Base-by-base conservation (phyloP, 2,329 filamentous ascomycete species). In the Didymella exigua region DNA sequence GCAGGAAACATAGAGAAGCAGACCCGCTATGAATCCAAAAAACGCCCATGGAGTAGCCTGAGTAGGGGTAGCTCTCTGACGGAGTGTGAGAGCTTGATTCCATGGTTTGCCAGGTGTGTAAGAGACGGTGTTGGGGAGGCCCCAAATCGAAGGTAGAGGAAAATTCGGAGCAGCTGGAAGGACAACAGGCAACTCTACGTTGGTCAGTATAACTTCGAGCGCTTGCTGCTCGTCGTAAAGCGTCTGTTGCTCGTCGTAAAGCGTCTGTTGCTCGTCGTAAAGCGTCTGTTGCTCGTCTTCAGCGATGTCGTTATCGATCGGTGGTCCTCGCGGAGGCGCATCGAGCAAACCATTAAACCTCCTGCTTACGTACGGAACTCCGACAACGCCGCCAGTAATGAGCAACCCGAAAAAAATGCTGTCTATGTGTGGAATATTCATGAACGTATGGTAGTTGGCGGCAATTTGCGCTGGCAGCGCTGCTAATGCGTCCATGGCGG, bases 81-180 rank as follows among this genome's bases (percentile, higher is more conserved):
- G 24, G 0, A 34, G 13, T 7, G 13, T 36, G 1, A 29, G 16
- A 18, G 30, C 48, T 16, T 50, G 48, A 8, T 50, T 50, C 23
- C 31, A 50, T 13, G 40, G 40, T 29, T 44, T 13, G 8, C n/a
- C 18, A 24, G 40, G 40, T 8, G 48, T 31, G 26, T 38, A 38
- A 9, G 14, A 37, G 24, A 44, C 5, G 7, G 41, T 27, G 16
- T 45, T 36, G n/a, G 48, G 48, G n/a, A 43, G 48, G 8, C 48
- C 41, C 48, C 48, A 51, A 30, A 51, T 45, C 5, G 31, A 11
- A 21, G 48, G 18, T 6, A 51, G 31, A 10, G 41, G 48, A 19
- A 51, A 5, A n/a, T 38, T 40, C 3, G 40, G 41, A 18, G 40
- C 48, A 11, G 26, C 23, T 19, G 33, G 13, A 16, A 26, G n/a